These are phyloP conservation scores for Salvia sclarea DNA, from an alignment of 305 asterid genomes.

Conservation along the genomic window DNA sequence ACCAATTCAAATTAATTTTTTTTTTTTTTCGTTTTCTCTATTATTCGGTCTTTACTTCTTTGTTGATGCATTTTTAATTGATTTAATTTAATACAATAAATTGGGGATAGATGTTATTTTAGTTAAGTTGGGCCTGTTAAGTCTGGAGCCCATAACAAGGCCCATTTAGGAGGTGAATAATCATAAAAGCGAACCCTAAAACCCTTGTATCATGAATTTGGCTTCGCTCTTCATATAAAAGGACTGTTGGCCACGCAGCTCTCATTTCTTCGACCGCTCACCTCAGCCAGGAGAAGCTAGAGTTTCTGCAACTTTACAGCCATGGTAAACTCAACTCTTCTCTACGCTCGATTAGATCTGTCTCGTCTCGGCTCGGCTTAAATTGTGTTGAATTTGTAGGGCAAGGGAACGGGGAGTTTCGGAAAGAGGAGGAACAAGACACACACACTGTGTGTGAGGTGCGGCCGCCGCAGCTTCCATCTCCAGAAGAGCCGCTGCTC, in stretches of 20 bases:
- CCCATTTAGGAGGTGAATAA: constrained; percentile 29
- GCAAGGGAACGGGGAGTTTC: constrained; percentile 72
- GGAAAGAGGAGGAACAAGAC: constrained; percentile 83
- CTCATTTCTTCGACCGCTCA: constrained; percentile 23
- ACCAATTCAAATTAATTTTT: background rate
- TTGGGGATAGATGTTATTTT: too few species aligned
- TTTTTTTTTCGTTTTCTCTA: background rate
- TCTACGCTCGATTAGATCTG: background rate
- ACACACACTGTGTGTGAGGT: constrained; percentile 73
- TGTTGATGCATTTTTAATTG: background rate
- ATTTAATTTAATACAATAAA: too few species aligned
- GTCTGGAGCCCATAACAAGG: background rate
- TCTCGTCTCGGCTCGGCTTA: too few species aligned
- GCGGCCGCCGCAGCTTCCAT: constrained; percentile 85
- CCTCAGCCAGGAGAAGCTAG: constrained; percentile 29
- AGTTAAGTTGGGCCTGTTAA: too few species aligned
- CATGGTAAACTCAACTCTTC: constrained; percentile 43
- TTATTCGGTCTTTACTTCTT: background rate
- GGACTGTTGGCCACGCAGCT: constrained; percentile 26
- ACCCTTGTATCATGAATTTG: background rate
- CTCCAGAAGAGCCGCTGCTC: constrained; percentile 70
- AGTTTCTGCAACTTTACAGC: constrained; percentile 44
- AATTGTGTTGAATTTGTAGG: too few species aligned
- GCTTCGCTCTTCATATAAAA: constrained; percentile 7
- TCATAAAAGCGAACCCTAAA: constrained; percentile 33